Evolutionary conservation across 116 monocot genomes (phyloP).

Genomic region (Trichopus zeylanicus): DNA sequence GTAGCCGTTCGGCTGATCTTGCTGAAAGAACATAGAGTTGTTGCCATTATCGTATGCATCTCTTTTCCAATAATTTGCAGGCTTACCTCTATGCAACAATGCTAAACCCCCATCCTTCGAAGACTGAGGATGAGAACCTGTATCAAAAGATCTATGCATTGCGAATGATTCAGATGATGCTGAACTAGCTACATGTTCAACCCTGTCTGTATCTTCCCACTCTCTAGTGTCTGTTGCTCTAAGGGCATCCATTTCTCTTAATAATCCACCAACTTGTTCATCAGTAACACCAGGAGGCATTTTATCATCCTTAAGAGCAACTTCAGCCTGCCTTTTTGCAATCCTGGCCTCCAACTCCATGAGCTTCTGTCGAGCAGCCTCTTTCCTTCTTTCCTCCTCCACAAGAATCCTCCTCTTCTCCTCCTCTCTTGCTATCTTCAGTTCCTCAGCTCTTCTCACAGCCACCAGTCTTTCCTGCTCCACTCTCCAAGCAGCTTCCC

Average conservation of each 20-base stretch:
- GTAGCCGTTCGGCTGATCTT: constrained; percentile 31
- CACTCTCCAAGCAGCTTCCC: constrained; percentile 68
- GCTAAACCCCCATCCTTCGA: constrained; percentile 31
- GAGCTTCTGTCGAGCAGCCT: constrained; percentile 70
- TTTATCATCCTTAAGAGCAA: constrained; percentile 23
- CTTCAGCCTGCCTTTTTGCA: constrained; percentile 55
- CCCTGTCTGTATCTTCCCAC: constrained; percentile 65
- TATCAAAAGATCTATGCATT: constrained; percentile 31
- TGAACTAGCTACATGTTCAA: constrained; percentile 39
- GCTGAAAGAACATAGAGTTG: constrained; percentile 21
- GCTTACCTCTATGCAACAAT: constrained; percentile 42
- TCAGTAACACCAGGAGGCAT: constrained; percentile 13
- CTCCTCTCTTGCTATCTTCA: constrained; percentile 72
- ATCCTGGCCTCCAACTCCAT: constrained; percentile 89
- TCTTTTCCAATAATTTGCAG: constrained; percentile 34
- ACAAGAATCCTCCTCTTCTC: constrained; percentile 55
- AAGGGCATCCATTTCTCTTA: constrained; percentile 28
- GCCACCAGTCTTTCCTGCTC: constrained; percentile 76
- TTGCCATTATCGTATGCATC: constrained; percentile 25
- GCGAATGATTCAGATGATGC: constrained; percentile 37
- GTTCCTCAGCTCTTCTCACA: constrained; percentile 64
- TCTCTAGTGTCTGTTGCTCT: constrained; percentile 24
- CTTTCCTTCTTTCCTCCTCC: constrained; percentile 95
- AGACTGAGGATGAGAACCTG: constrained; percentile 24
- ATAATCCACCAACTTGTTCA: constrained; percentile 5